Evolutionary conservation across 371 early-diverging fungal species (phyloP).

Genomic region (Mortierella sp.): DNA sequence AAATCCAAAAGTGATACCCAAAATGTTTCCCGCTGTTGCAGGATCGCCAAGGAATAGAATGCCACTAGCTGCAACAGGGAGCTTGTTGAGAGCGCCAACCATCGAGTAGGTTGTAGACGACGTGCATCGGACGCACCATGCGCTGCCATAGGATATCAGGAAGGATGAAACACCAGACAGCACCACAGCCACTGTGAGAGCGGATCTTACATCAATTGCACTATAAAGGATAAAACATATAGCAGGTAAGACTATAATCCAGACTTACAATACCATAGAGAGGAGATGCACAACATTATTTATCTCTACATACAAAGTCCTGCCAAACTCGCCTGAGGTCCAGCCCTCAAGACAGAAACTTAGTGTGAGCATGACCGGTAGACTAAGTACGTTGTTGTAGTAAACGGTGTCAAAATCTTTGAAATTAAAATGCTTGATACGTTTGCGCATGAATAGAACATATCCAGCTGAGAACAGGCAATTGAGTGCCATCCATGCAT

Average conservation of each 20-base stretch:
- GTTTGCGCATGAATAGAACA: slow-evolving; percentile 91
- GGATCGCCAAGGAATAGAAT: slow-evolving; percentile 95
- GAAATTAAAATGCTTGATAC: slow-evolving; percentile 86
- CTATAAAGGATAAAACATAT: slow-evolving; percentile 32
- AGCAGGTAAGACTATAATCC: neutral
- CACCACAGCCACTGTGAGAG: slow-evolving; percentile 78
- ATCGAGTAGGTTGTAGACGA: slow-evolving; percentile 98
- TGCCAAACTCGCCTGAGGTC: slow-evolving; percentile 61
- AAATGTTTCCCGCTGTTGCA: slow-evolving; percentile 63
- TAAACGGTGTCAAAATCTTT: slow-evolving; percentile 98
- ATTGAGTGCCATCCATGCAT: slow-evolving; percentile 94
- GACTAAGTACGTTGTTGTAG: slow-evolving; percentile 94
- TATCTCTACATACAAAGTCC: slow-evolving; percentile 66
- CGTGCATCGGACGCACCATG: slow-evolving; percentile 96
- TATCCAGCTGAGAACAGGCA: slow-evolving; percentile 93
- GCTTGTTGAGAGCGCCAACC: slow-evolving; percentile 99
- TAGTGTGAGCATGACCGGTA: slow-evolving; percentile 85
- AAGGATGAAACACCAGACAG: slow-evolving; percentile 92
- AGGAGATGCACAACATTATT: neutral
- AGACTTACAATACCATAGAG: neutral
- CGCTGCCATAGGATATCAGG: slow-evolving; percentile 92
- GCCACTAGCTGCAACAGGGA: slow-evolving; percentile 96
- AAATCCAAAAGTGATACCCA: slow-evolving; percentile 85
- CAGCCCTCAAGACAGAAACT: slow-evolving; percentile 88
- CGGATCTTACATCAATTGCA: slow-evolving; percentile 62